Evolutionary conservation across 1,284 basidiomycete genomes (phyloP), one percentile per base, ranked within the genome.

Genomic region (Fomitopsis palustris): DNA sequence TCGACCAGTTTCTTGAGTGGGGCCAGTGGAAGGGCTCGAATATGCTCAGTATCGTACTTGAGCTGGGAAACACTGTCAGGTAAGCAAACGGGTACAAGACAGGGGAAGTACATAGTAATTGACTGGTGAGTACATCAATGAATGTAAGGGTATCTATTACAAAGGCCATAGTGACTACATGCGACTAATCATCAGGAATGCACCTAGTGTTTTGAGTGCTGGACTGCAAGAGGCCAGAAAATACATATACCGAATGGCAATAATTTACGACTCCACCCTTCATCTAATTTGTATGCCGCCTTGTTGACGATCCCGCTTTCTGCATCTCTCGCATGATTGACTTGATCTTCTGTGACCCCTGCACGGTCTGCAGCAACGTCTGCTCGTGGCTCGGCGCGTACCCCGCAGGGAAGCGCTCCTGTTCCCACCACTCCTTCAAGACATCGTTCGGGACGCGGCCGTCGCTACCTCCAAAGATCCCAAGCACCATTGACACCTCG

Each of bases 401-500:
- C 21, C 52, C 60, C 8, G 27, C 29, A 2, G 60, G 60, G 43
- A 61, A 61, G 12, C 53, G 52, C 53, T 58, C 56, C 31, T 55
- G 29, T 39, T 55, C 41, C 60, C 60, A 61, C 60, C 60, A 61
- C 19, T 61, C 56, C 45, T 53, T 12, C 16, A 61, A 6, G 56
- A 53, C 55, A 10, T 27, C 17, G 8, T 58, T 37, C 4, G 60
- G 56, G 10, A 61, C 56, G 9, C 56, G 25, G 35, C 55, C 56
- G 33, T 61, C 57, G 12, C 43, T 37, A 9, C 39, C 17, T 8
- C 60, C 60, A 43, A 72, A 70, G 14, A 70, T 52, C 19, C 64
- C 67, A 2, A 75, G 53, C 9, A 69, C 69, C 54, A 75, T 65
- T 39, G 71, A 69, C 56, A 70, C 69, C 60, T 75, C 74, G 0